Evolutionary conservation across 2,329 filamentous ascomycete species (phyloP).

Genomic region (Hypomyces rosellus): DNA sequence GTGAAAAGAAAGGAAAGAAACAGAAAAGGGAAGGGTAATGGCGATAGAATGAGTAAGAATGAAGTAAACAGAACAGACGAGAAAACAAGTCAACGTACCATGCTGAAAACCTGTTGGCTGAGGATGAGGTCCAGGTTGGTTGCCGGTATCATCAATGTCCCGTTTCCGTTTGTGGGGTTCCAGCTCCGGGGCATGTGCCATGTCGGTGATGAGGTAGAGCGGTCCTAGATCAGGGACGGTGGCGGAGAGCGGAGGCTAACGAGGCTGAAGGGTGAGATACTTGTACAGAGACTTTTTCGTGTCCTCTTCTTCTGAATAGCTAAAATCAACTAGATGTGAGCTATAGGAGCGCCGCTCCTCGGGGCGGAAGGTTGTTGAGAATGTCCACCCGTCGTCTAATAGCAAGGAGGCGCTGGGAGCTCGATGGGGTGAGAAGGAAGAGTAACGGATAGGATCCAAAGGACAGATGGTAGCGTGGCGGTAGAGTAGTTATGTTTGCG

Average conservation of each 20-base stretch:
- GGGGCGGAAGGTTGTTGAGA: background rate
- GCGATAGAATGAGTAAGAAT: background rate
- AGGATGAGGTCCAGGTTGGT: constrained; percentile 32
- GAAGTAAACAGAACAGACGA: background rate
- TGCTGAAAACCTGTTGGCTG: constrained; percentile 39
- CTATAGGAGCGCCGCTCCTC: background rate
- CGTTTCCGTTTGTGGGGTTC: constrained; percentile 44
- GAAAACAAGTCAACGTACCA: constrained; percentile 32
- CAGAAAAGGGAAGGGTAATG: background rate
- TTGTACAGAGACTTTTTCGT: too few species aligned
- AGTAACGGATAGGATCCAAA: background rate
- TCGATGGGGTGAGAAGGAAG: background rate
- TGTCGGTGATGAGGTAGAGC: constrained; percentile 17
- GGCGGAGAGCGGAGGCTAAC: background rate
- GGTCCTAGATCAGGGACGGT: background rate
- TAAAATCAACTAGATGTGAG: background rate
- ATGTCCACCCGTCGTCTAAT: background rate
- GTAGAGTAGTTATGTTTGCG: background rate
- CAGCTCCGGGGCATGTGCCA: constrained; percentile 37
- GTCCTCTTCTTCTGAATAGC: background rate
- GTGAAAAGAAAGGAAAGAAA: background rate
- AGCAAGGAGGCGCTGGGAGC: background rate
- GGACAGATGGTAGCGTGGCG: background rate
- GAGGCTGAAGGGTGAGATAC: background rate
- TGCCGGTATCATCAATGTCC: constrained; percentile 38